phyloP scores from a whole-genome alignment of 352 stramenopile genomes.

The Albugo candida region DNA sequence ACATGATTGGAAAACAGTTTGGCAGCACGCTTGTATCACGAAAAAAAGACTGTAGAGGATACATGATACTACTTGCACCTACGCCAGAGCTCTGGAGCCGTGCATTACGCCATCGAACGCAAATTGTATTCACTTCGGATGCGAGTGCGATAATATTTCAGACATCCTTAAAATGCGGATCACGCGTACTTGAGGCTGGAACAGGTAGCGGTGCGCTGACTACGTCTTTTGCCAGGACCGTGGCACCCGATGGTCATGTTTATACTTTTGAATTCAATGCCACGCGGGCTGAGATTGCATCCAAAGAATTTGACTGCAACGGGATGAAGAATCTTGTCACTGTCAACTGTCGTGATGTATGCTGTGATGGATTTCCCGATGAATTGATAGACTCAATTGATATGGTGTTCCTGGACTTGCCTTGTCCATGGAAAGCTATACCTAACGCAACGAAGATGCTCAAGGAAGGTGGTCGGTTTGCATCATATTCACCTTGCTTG shows the following conservation, averaged over 20 bases:
- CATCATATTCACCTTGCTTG: constrained; percentile 97
- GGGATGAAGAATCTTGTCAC: constrained; percentile 80
- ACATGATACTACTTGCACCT: constrained; percentile 88
- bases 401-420: constrained; percentile 95
- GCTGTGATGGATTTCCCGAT: constrained; percentile 68
- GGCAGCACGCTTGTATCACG: constrained; percentile 53
- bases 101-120: constrained; percentile 83
- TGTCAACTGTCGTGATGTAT: constrained; percentile 91
- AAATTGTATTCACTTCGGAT: constrained; percentile 96
- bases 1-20: constrained; percentile 84
- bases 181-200: constrained; percentile 82
- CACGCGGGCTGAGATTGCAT: constrained; percentile 78
- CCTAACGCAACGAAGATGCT: constrained; percentile 83
- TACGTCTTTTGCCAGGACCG: constrained; percentile 80
- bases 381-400: constrained; percentile 68
- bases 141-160: constrained; percentile 84
- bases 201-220: constrained; percentile 87
- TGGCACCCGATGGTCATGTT: constrained; percentile 79
- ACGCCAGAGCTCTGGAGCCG: constrained; percentile 94
- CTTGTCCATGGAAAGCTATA: constrained; percentile 93
- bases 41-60: constrained; percentile 55
- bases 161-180: constrained; percentile 79
- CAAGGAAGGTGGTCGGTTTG: constrained; percentile 84
- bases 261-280: constrained; percentile 99
- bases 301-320: constrained; percentile 88